A percentile compares a stretch with the other conserved stretches of the same genome.
Conservation (phyloP, 2,329 filamentous ascomycete species). For the Neoarthrinium moseri region DNA sequence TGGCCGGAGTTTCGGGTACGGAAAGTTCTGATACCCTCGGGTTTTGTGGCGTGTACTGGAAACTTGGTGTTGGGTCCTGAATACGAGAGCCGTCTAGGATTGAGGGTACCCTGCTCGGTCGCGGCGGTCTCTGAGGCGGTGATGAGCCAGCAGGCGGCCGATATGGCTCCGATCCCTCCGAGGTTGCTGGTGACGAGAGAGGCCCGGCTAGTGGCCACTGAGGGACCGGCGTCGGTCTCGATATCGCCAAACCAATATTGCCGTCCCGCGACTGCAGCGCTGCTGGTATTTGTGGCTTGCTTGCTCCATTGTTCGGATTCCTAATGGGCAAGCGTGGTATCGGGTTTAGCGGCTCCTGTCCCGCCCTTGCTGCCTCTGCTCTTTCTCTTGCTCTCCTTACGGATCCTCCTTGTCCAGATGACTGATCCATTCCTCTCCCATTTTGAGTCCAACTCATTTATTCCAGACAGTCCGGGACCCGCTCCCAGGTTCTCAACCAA, state of each 20-base stretch:
- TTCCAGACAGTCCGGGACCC: constrained; percentile 17
- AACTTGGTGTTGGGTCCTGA: constrained; percentile 55
- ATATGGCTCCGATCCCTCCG: constrained; percentile 39
- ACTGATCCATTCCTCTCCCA: constrained; percentile 52
- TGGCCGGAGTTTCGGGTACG: constrained; percentile 44
- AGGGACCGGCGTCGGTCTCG: constrained; percentile 37
- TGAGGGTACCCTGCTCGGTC: constrained; percentile 59
- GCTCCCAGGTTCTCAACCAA: constrained; percentile 22
- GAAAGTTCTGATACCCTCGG: constrained; percentile 37
- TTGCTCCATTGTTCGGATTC: background rate
- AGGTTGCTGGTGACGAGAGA: constrained; percentile 19
- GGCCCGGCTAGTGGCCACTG: constrained; percentile 38
- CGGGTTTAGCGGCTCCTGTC: constrained; percentile 26
- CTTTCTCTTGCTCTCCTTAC: constrained; percentile 55
- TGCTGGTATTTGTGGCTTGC: constrained; percentile 28
- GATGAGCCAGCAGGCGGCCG: constrained; percentile 49
- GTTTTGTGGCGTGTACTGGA: constrained; percentile 42
- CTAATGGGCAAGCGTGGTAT: constrained; percentile 20
- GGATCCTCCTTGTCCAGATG: constrained; percentile 43
- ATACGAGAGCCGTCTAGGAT: constrained; percentile 55
- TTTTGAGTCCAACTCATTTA: constrained; percentile 57
- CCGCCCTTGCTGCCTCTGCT: constrained; percentile 40
- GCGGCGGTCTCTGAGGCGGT: constrained; percentile 57
- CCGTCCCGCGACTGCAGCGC: constrained; percentile 36
- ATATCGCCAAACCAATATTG: constrained; percentile 46